Conservation (phyloP, 768 basidiomycete species). For the Calocera viscosa region DNA sequence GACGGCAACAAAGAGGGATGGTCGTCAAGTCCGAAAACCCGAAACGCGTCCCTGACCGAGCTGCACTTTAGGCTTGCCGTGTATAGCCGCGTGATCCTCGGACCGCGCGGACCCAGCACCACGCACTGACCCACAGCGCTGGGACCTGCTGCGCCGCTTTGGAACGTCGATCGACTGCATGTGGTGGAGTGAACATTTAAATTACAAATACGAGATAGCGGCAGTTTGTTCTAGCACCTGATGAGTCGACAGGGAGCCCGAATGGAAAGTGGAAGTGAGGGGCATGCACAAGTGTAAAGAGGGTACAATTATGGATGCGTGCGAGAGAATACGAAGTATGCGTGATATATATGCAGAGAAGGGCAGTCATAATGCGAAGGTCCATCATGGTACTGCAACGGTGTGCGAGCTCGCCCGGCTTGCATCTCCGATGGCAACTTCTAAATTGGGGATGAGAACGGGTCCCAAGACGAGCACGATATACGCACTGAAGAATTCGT, state of each 20-base stretch:
- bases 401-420: not conserved
- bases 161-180: too few species aligned
- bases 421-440: conserved; percentile 13
- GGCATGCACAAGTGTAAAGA: not conserved
- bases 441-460: not conserved
- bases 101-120: not conserved
- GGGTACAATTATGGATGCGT: conserved; percentile 5
- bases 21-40: not conserved
- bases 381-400: conserved; percentile 8
- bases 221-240: not conserved
- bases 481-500: conserved; percentile 93
- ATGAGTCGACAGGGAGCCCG: conserved; percentile 3
- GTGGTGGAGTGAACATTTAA: not conserved
- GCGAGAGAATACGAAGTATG: conserved; percentile 4
- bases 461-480: not conserved
- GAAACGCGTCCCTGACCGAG: conserved; percentile 1
- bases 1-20: conserved; percentile 4
- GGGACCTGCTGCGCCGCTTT: too few species aligned
- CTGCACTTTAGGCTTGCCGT: not conserved
- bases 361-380: not conserved
- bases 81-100: not conserved
- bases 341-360: conserved; percentile 10
- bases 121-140: too few species aligned
- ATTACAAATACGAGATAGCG: not conserved
- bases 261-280: not conserved